Percentiles rank a stretch among this genome's conserved stretches.
phyloP scores from a whole-genome alignment of 2,329 filamentous ascomycete species.

The Cryphonectria naterciae region DNA sequence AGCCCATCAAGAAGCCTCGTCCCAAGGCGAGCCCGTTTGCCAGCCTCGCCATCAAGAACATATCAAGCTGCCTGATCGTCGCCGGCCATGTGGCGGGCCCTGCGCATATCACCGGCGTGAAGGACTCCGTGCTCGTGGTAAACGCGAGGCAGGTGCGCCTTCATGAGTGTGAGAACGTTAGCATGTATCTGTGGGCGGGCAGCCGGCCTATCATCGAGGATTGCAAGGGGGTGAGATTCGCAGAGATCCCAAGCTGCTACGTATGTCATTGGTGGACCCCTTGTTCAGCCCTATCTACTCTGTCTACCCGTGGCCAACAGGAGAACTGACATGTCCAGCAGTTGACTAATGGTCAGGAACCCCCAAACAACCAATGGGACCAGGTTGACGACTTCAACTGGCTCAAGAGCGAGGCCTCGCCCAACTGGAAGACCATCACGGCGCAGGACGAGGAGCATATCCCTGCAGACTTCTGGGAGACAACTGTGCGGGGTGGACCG shows the following conservation, averaged over 20 bases:
- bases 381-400: slow-evolving; percentile 98
- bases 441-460: slow-evolving; percentile 57
- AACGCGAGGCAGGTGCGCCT: slow-evolving; percentile 87
- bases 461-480: slow-evolving; percentile 68
- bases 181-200: slow-evolving; percentile 79
- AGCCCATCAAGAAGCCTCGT: slow-evolving; percentile 15
- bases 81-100: slow-evolving; percentile 80
- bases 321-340: slow-evolving; percentile 28
- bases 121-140: slow-evolving; percentile 76
- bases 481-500: slow-evolving; percentile 66
- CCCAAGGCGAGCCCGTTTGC: slow-evolving; percentile 66
- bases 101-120: slow-evolving; percentile 78
- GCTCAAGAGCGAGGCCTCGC: slow-evolving; percentile 83
- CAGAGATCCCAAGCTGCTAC: slow-evolving; percentile 71
- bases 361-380: slow-evolving; percentile 73
- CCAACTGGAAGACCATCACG: slow-evolving; percentile 79
- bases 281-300: not conserved
- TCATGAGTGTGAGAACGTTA: slow-evolving; percentile 81
- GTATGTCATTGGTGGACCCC: slow-evolving; percentile 53
- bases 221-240: slow-evolving; percentile 78
- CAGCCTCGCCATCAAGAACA: slow-evolving; percentile 67
- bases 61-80: slow-evolving; percentile 73
- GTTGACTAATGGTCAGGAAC: slow-evolving; percentile 32
- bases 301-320: slow-evolving; percentile 18
- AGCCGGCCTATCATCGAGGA: slow-evolving; percentile 95